Evolutionary conservation across 345 rosid genomes (phyloP), one percentile per base, ranked within the genome.

Genomic region (Pugionium dolabratum): DNA sequence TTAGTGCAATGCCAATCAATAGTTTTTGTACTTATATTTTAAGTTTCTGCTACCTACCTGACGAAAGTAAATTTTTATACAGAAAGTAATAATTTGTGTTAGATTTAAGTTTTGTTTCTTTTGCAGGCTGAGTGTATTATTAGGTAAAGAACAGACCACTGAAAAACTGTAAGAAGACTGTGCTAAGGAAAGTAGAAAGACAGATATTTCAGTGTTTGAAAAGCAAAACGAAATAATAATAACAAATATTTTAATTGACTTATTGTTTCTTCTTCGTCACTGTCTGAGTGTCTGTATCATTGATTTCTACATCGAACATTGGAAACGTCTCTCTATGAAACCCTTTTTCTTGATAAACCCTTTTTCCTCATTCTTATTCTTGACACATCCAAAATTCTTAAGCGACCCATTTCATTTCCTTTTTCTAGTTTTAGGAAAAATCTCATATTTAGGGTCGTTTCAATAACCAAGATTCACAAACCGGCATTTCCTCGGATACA

Each of bases 131-230:
- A 67, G 66, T 72, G 51, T 18, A 67, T 63, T 66, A 61, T 74
- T 66, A 74, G 77, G 77, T 74, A 67, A 65, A 74, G 64, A 59
- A 4, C 50, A 53, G 69, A 58, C 77, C 77, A 56, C 73, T 74
- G 32, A 54, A 69, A 54, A 73, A 66, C 72, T 52, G 77, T 7
- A 59, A 72, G 49, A 67, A 73, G 77, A 47, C 46, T 60, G 59
- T 30, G 62, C 72, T 60, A 60, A 66, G 58, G 67, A 67, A 53
- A 73, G 68, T 62, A 66, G 18, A 66, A 44, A 73, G 49, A 59
- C 50, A 73, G 72, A 66, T 68, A 68, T 73, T 73, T 73, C 73
- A 67, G 63, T 66, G 46, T 67, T 67, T 67, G 55, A 46, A 74
- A 73, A 59, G 67, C 68, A 66, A 73, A 73, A 10, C 7, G 43